Evolutionary conservation across 495 filamentous ascomycete genomes (phyloP), one percentile per base, ranked within the genome.

Genomic region (Neurospora sp.): DNA sequence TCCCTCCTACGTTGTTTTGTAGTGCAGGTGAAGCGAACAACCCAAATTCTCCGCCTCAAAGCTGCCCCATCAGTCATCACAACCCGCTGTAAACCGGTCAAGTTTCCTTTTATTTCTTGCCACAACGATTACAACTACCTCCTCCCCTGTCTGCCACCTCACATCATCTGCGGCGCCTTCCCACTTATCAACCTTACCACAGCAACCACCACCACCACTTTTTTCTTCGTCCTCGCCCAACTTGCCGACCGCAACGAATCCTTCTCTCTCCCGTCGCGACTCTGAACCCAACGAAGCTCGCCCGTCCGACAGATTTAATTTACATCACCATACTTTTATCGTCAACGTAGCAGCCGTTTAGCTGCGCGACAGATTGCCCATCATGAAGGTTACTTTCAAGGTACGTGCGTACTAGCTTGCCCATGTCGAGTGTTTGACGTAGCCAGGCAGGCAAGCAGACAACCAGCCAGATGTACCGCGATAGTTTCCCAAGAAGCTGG

Each of bases 331-430:
- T 8, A 72, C 18, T 16, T 31, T 20, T 53, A 42, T 31, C 12
- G 10, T 38, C 69, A 35, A 75, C 72, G 72, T 70, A 73, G 72
- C 77, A 78, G 75, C 75, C 70, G 69, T 68, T 16, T 68, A 78
- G 79, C 82, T 84, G 81, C 81, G 74, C 22, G 12, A 39, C 48
- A 73, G 35, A 76, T 78, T 72, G 78, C 77, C 78, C 81, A 83
- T 65, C 72, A 86, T 86, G 85, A 86, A 85, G 83, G 79, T 86
- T 70, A 86, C 84, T 69, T 83, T 86, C 76, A 83, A 85, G 81
- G 85, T 86, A 80, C 59, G 83, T 77, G 74, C 31, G 6, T n/a
- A 48, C 22, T 20, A 61, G 27, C 68, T 61, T 61, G 20, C 22
- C 48, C 22, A 31, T 61, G 22, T 61, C 48, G 48, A 16, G 22